Conservation (phyloP, 371 early-diverging fungal species). For the Apophysomyces sp. region DNA sequence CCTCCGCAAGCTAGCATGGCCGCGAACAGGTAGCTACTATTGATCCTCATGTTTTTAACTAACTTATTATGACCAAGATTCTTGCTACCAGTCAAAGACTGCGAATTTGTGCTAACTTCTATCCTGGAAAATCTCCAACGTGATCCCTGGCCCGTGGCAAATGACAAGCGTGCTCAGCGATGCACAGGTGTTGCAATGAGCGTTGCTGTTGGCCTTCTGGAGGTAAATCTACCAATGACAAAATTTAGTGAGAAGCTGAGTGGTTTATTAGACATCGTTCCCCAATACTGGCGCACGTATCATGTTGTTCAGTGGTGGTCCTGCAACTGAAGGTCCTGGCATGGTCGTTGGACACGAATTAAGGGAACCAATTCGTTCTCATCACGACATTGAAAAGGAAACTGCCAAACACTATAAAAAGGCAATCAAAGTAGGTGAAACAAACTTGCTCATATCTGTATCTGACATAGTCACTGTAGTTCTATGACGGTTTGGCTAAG, state of each 20-base stretch:
- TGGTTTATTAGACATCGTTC: constrained; percentile 65
- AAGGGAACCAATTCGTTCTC: constrained; percentile 95
- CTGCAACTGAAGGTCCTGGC: constrained; percentile 99
- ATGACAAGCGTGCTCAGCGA: constrained; percentile 92
- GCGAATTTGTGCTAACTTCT: constrained; percentile 92
- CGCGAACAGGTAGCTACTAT: constrained; percentile 54
- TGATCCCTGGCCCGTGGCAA: constrained; percentile 99
- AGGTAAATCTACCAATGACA: constrained; percentile 41
- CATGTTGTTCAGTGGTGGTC: constrained; percentile 98
- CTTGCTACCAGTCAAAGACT: constrained; percentile 89
- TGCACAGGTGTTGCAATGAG: constrained; percentile 98
- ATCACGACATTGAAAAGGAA: constrained; percentile 97
- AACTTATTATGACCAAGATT: constrained; percentile 53
- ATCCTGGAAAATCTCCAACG: constrained; percentile 95
- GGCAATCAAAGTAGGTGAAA: constrained; percentile 68
- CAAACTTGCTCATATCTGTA: neutral
- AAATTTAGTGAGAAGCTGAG: neutral
- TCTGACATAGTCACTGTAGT: constrained; percentile 45
- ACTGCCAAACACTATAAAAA: constrained; percentile 90
- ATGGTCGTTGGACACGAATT: constrained; percentile 93
- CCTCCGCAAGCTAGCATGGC: constrained; percentile 51
- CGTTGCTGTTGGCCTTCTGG: constrained; percentile 95
- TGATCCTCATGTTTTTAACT: neutral
- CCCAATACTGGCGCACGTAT: constrained; percentile 95
- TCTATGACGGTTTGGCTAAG: constrained; percentile 91